Base-by-base conservation (phyloP, 2,329 filamentous ascomycete species). In the Myriosclerotinia curreyana region DNA sequence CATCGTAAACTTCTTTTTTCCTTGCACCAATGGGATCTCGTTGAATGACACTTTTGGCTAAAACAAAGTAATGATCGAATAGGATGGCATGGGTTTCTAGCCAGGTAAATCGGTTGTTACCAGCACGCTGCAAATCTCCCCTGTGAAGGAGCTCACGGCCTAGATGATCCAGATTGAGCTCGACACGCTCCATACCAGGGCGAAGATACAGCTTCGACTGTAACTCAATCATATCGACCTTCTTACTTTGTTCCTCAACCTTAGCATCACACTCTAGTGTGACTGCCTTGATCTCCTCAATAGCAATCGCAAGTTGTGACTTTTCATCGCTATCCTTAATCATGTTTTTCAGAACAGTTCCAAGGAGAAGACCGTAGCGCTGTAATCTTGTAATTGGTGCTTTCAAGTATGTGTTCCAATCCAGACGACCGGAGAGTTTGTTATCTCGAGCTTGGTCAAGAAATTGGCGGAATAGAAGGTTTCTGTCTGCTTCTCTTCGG, bases 361-460 rank as follows among this genome's bases (percentile, higher is more conserved):
- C 82, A 12, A 99, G 81, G 12, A 99, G 82, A 34, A 99, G 82
- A 49, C 88, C 87, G 73, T 98, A 98, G 67, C 94, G 86, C 76
- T 98, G 95, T 62, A 99, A 82, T 68, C 95, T 86, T 58, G 94
- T 96, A 70, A 99, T 95, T 0, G 95, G 95, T 3, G 90, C 87
- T 75, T 98, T 98, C 51, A 99, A 81, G 75, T 92, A 99, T 5
- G 91, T 96, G 67, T 95, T 93, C 91, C 95, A 98, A 66, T 91
- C 91, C 52, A 98, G 82, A 71, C 93, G 89, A 69, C 89, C 86
- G 0, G 91, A 95, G 40, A 88, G 81, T 73, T 90, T 89, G 75
- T 98, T 87, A 53, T 87, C 86, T 65, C 89, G 87, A 65, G 88
- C 90, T 62, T 90, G 85, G 66, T 96, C 90, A 28, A 98, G 79